These are phyloP conservation scores for Crithidia bombi DNA, from an alignment of 208 protist species.

Conservation along the genomic window DNA sequence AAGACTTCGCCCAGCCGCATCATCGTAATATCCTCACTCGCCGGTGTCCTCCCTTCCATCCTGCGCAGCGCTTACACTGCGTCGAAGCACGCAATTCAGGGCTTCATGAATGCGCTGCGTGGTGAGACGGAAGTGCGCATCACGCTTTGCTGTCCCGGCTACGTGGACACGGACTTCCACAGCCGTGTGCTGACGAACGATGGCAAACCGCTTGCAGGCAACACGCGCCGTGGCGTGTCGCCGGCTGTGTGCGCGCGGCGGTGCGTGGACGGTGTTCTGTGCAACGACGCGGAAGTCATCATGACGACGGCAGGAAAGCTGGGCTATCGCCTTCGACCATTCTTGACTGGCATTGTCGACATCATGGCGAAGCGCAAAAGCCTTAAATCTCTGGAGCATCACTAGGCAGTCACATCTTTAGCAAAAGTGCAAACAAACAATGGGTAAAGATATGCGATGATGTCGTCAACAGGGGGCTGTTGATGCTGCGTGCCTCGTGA, in stretches of 20 bases:
- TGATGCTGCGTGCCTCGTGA: no score
- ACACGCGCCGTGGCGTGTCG: conserved; percentile 64
- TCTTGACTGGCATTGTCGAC: conserved; percentile 72
- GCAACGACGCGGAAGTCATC: conserved; percentile 72
- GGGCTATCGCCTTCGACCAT: conserved; percentile 78
- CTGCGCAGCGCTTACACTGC: conserved; percentile 80
- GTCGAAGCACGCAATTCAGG: conserved; percentile 88
- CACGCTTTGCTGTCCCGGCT: conserved; percentile 83
- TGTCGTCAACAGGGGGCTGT: no score
- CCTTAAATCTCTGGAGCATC: conserved; percentile 61
- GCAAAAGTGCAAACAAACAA: not conserved
- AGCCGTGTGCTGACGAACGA: conserved; percentile 49
- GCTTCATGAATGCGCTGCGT: conserved; percentile 87
- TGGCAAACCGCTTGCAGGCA: conserved; percentile 38
- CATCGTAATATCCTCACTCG: conserved; percentile 81
- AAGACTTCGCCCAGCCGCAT: conserved; percentile 52
- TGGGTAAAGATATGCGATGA: no score
- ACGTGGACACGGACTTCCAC: conserved; percentile 89
- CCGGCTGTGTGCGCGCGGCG: conserved; percentile 51
- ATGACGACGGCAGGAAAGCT: conserved; percentile 72
- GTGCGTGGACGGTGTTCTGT: conserved; percentile 63
- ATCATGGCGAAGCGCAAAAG: conserved; percentile 72
- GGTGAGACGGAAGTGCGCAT: conserved; percentile 75
- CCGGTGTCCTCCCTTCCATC: conserved; percentile 77
- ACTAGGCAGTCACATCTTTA: conserved; percentile 6